A percentile compares a stretch with the other conserved stretches of the same genome.
These are phyloP conservation scores for Avena insularis DNA, from an alignment of 176 grass and related monocot species.

Conservation along the genomic window DNA sequence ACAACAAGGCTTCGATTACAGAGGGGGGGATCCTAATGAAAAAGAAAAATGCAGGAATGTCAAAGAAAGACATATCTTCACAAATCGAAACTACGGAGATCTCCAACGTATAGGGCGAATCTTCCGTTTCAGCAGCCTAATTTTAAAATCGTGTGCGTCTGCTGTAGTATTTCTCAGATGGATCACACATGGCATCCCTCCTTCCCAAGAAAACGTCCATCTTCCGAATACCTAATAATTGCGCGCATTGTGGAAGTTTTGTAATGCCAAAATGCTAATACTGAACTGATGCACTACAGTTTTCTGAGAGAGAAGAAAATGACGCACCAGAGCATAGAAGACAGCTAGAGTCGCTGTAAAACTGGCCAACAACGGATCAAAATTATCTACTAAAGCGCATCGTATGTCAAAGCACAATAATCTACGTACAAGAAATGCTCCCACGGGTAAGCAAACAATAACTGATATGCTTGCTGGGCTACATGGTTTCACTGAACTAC, in stretches of 20 bases:
- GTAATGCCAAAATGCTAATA: not conserved
- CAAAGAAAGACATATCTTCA: too few relatives aligned
- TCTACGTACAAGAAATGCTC: conserved; percentile 24
- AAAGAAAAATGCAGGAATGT: too few relatives aligned
- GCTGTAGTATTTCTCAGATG: too few relatives aligned
- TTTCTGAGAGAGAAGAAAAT: not conserved
- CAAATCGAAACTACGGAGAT: too few relatives aligned
- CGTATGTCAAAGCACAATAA: conserved; percentile 30
- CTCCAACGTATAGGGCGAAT: too few relatives aligned
- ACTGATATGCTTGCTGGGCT: not conserved
- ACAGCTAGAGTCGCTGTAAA: not conserved
- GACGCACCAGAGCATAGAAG: not conserved
- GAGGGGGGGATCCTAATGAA: too few relatives aligned
- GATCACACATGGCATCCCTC: too few relatives aligned
- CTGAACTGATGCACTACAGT: not conserved
- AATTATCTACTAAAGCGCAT: conserved; percentile 24
- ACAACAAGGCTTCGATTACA: too few relatives aligned
- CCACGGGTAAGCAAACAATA: not conserved
- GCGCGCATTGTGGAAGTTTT: not conserved
- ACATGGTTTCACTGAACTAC: not conserved
- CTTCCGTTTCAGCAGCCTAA: too few relatives aligned
- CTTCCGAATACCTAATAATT: not conserved
- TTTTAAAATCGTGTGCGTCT: too few relatives aligned
- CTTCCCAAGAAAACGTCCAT: not conserved
- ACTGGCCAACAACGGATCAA: not conserved